phyloP scores from a whole-genome alignment of 148 eudicot species.

The Suaeda aralocaspica region DNA sequence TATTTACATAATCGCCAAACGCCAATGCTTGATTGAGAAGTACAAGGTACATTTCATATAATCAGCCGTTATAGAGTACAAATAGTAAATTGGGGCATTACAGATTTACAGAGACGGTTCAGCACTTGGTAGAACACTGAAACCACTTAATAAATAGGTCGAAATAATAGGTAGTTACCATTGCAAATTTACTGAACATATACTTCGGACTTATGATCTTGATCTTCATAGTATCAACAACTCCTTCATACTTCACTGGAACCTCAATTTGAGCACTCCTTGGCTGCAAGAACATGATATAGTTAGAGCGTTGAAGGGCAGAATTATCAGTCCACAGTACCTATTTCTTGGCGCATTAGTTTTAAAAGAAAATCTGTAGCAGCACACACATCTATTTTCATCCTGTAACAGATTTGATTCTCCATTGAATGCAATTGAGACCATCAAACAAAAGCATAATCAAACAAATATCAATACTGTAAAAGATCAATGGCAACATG shows the following conservation, averaged over 20 bases:
- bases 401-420: neutral
- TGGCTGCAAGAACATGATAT: conserved; percentile 6
- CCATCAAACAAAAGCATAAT: too few relatives aligned
- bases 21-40: too few relatives aligned
- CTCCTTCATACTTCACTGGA: neutral
- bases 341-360: too few relatives aligned
- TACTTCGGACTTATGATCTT: neutral
- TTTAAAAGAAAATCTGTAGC: too few relatives aligned
- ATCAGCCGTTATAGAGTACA: neutral
- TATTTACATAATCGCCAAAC: too few relatives aligned
- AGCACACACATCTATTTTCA: too few relatives aligned
- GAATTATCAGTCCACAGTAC: too few relatives aligned
- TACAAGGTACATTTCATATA: too few relatives aligned
- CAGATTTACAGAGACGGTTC: neutral
- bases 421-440: too few relatives aligned
- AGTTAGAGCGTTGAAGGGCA: neutral
- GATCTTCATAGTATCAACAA: neutral
- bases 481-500: neutral
- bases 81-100: neutral
- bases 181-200: neutral
- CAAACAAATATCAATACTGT: neutral
- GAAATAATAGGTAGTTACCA: neutral
- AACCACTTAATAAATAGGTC: neutral
- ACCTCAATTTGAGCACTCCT: conserved; percentile 19
- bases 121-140: neutral